These are phyloP conservation scores for Cladosporium colombiae DNA, from an alignment of 2,329 filamentous ascomycete species.

Conservation along the genomic window DNA sequence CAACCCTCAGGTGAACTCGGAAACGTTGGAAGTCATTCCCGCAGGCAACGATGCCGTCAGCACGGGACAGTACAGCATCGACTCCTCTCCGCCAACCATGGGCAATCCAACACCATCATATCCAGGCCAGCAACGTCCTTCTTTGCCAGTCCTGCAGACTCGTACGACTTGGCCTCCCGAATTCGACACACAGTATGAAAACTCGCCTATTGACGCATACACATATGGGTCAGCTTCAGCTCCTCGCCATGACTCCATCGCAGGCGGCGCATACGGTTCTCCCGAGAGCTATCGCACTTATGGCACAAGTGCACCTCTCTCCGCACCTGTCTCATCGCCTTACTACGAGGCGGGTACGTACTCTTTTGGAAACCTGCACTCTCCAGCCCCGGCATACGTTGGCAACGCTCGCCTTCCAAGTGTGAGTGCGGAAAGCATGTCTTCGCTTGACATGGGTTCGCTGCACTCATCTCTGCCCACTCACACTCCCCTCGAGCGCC, in stretches of 20 bases:
- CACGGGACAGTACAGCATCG: slow-evolving; percentile 10
- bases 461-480: slow-evolving; percentile 37
- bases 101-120: slow-evolving; percentile 11
- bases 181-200: slow-evolving; percentile 34
- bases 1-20: neutral
- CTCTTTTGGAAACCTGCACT: slow-evolving; percentile 33
- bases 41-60: neutral
- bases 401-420: slow-evolving; percentile 30
- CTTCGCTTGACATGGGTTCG: slow-evolving; percentile 38
- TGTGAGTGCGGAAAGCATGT: slow-evolving; percentile 32
- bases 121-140: slow-evolving; percentile 22
- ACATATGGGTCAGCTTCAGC: slow-evolving; percentile 29
- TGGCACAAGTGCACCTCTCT: slow-evolving; percentile 27
- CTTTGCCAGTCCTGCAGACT: slow-evolving; percentile 33
- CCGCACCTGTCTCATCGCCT: slow-evolving; percentile 28
- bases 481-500: slow-evolving; percentile 35
- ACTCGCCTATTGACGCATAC: slow-evolving; percentile 33
- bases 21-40: slow-evolving; percentile 8
- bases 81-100: slow-evolving; percentile 12
- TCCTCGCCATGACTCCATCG: slow-evolving; percentile 31
- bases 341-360: slow-evolving; percentile 30
- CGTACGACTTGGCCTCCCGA: slow-evolving; percentile 27
- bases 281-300: slow-evolving; percentile 33
- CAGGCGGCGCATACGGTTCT: slow-evolving; percentile 29
- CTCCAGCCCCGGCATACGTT: slow-evolving; percentile 25